A percentile compares a stretch with the other conserved stretches of the same genome.
These are phyloP conservation scores for Eutypella sp. DNA, from an alignment of 2,329 filamentous ascomycete genomes.

Conservation along the genomic window DNA sequence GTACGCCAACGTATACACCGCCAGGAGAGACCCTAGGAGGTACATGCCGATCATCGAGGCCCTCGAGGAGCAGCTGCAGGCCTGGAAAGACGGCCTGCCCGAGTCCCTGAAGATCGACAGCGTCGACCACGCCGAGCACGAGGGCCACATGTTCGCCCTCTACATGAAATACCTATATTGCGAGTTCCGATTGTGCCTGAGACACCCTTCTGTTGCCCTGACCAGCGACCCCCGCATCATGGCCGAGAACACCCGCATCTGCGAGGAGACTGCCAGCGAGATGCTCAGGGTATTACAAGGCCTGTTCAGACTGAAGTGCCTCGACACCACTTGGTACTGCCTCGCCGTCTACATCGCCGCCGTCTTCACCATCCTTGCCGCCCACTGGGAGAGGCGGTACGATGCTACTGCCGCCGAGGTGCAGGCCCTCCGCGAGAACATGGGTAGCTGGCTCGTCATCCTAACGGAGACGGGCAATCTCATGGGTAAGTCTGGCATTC, in stretches of 20 bases:
- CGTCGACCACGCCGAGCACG: slow-evolving; percentile 33
- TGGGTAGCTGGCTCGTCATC: slow-evolving; percentile 64
- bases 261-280: slow-evolving; percentile 59
- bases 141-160: slow-evolving; percentile 45
- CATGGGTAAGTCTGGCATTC: slow-evolving; percentile 62
- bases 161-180: slow-evolving; percentile 50
- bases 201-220: slow-evolving; percentile 57
- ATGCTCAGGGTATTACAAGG: slow-evolving; percentile 57
- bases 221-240: slow-evolving; percentile 50
- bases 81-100: slow-evolving; percentile 62
- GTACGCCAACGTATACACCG: slow-evolving; percentile 70
- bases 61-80: slow-evolving; percentile 59
- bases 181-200: slow-evolving; percentile 55
- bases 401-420: slow-evolving; percentile 55
- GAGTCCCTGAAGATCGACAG: slow-evolving; percentile 49
- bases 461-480: slow-evolving; percentile 61
- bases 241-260: slow-evolving; percentile 59
- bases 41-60: slow-evolving; percentile 60
- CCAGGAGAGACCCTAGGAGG: slow-evolving; percentile 54
- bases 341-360: slow-evolving; percentile 67
- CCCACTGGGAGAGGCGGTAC: slow-evolving; percentile 61
- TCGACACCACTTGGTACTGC: slow-evolving; percentile 77
- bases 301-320: slow-evolving; percentile 58
- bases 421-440: slow-evolving; percentile 57
- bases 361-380: slow-evolving; percentile 67